These are phyloP conservation scores for Dendryphion nanum DNA, from an alignment of 2,329 filamentous ascomycete species.

Conservation along the genomic window DNA sequence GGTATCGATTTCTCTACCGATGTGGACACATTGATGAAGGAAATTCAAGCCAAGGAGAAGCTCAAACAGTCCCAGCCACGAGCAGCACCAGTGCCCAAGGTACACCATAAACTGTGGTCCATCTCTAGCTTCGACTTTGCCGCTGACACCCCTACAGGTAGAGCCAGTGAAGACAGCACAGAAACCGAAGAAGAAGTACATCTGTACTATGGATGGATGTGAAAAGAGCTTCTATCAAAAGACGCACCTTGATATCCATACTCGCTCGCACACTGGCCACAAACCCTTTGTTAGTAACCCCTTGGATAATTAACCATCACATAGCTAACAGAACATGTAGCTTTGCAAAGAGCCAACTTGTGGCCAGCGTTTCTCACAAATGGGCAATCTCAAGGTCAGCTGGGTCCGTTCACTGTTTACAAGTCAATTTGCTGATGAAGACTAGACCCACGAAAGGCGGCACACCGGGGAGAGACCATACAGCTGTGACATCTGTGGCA, in stretches of 20 bases:
- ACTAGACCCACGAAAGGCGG: constrained; percentile 77
- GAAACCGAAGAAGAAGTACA: constrained; percentile 63
- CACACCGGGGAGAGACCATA: constrained; percentile 88
- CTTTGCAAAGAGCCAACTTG: constrained; percentile 71
- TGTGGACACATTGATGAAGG: constrained; percentile 84
- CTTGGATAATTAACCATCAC: neutral
- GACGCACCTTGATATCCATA: constrained; percentile 89
- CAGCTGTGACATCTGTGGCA: constrained; percentile 74
- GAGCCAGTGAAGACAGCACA: constrained; percentile 17
- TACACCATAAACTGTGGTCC: no score
- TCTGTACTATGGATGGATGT: constrained; percentile 72
- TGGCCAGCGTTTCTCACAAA: constrained; percentile 78
- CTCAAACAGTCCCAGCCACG: constrained; percentile 24
- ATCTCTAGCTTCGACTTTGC: no score
- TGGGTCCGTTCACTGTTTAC: neutral
- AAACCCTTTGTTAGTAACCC: constrained; percentile 74
- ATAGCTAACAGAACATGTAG: constrained; percentile 30
- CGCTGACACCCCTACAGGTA: constrained; percentile 16
- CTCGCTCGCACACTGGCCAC: constrained; percentile 80
- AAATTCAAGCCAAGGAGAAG: constrained; percentile 69
- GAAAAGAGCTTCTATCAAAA: constrained; percentile 84
- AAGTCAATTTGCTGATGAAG: constrained; percentile 10
- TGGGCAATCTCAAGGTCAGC: constrained; percentile 81
- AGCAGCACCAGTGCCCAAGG: constrained; percentile 27
- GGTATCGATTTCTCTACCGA: constrained; percentile 73